phyloP scores from a whole-genome alignment of 176 grass and related monocot species.

The Lolium rigidum region DNA sequence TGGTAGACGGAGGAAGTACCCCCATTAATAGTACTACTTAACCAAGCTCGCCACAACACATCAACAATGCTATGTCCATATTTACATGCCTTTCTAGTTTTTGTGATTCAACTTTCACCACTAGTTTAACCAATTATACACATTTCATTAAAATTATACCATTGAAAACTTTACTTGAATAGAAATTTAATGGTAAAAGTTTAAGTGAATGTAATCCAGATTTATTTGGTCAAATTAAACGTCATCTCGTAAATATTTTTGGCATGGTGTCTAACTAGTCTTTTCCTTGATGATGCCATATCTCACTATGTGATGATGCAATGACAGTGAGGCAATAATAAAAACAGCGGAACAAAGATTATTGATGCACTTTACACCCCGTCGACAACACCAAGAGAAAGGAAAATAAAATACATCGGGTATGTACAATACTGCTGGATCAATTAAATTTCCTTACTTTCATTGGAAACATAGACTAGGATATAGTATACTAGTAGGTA shows the following conservation, averaged over 20 bases:
- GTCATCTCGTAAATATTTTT: neutral
- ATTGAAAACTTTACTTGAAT: too few species aligned
- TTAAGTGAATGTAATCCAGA: too few species aligned
- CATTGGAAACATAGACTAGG: neutral
- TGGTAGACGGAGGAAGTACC: too few species aligned
- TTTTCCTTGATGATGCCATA: neutral
- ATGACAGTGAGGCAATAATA: neutral
- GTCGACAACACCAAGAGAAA: neutral
- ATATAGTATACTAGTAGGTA: neutral
- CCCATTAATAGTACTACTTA: too few species aligned
- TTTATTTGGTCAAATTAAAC: too few species aligned
- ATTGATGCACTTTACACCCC: neutral
- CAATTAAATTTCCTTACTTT: constrained; percentile 7
- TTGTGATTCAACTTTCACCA: too few species aligned
- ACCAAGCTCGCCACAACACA: too few species aligned
- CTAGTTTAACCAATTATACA: too few species aligned
- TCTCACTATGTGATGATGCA: neutral
- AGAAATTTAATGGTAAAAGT: too few species aligned
- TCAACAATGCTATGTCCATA: too few species aligned
- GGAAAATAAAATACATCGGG: neutral
- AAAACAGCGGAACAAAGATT: neutral
- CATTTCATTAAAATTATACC: too few species aligned
- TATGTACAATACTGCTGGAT: neutral
- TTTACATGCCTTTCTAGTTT: too few species aligned
- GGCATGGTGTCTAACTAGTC: neutral